Percentiles rank a stretch among this genome's conserved stretches.
Conservation (phyloP, 2,329 filamentous ascomycete genomes). For the Helotiales sp. region DNA sequence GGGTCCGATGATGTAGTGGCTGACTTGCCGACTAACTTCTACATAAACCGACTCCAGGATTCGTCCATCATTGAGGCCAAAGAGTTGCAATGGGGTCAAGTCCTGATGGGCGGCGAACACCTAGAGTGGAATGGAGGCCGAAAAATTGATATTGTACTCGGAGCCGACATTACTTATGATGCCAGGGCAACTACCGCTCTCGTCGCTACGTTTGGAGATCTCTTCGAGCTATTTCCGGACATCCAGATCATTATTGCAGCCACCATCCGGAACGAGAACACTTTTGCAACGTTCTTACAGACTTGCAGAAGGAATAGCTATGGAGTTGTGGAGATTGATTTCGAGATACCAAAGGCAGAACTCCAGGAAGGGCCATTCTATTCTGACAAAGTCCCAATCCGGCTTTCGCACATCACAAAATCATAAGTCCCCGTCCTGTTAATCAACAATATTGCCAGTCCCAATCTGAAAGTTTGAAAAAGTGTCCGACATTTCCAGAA, state of each 20-base stretch:
- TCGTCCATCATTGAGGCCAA: slow-evolving; percentile 55
- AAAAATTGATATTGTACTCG: slow-evolving; percentile 63
- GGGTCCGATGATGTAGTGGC: slow-evolving; percentile 72
- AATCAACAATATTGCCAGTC: neutral
- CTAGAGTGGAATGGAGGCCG: slow-evolving; percentile 41
- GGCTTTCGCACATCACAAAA: slow-evolving; percentile 48
- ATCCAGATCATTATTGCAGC: slow-evolving; percentile 66
- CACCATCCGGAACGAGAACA: slow-evolving; percentile 69
- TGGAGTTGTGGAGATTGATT: slow-evolving; percentile 44
- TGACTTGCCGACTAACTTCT: slow-evolving; percentile 65
- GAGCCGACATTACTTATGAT: slow-evolving; percentile 80
- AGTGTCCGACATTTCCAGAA: neutral
- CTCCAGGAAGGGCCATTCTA: slow-evolving; percentile 66
- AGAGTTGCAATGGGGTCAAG: slow-evolving; percentile 48
- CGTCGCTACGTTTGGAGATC: slow-evolving; percentile 61
- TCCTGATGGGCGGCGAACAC: slow-evolving; percentile 39
- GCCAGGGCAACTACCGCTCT: slow-evolving; percentile 61
- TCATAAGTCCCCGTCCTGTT: neutral
- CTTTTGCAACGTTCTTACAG: slow-evolving; percentile 63
- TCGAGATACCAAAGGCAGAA: slow-evolving; percentile 39
- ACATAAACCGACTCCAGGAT: slow-evolving; percentile 63
- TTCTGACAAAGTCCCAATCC: slow-evolving; percentile 57
- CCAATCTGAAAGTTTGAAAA: neutral
- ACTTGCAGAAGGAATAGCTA: slow-evolving; percentile 48
- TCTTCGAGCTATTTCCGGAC: slow-evolving; percentile 57